A percentile compares a stretch with the other conserved stretches of the same genome.
Evolutionary conservation across 2,329 filamentous ascomycete genomes (phyloP).

Genomic region (Rutstroemia sp.): DNA sequence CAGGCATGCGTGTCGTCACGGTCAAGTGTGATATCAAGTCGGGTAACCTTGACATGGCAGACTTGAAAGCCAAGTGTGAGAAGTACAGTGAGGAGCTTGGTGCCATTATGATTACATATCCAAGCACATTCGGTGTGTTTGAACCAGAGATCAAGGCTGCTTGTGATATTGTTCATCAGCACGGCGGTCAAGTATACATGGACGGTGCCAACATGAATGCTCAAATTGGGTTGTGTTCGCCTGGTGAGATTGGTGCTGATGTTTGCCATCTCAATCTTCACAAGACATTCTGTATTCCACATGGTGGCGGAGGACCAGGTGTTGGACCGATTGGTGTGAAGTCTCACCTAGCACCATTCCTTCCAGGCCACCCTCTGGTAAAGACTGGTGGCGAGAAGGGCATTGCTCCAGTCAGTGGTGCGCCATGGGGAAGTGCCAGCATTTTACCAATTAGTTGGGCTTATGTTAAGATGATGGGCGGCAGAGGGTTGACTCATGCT

Average conservation of each 20-base stretch:
- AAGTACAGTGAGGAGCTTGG: constrained; percentile 79
- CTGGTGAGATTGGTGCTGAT: constrained; percentile 90
- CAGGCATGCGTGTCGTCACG: constrained; percentile 86
- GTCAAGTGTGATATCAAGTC: constrained; percentile 84
- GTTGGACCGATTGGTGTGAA: constrained; percentile 93
- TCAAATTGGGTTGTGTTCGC: constrained; percentile 90
- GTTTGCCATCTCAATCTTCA: constrained; percentile 96
- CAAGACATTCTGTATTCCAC: constrained; percentile 98
- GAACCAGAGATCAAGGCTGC: constrained; percentile 83
- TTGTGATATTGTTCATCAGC: constrained; percentile 75
- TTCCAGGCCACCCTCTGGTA: constrained; percentile 61
- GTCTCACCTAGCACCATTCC: constrained; percentile 65
- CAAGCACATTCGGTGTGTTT: constrained; percentile 90
- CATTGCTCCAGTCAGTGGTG: constrained; percentile 70
- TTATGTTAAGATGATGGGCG: constrained; percentile 91
- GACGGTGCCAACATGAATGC: constrained; percentile 98
- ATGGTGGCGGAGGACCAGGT: constrained; percentile 88
- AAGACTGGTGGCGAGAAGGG: constrained; percentile 47
- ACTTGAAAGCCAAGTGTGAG: constrained; percentile 82
- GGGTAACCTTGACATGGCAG: constrained; percentile 81
- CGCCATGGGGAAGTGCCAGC: constrained; percentile 79
- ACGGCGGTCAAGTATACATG: constrained; percentile 96
- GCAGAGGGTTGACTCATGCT: constrained; percentile 73
- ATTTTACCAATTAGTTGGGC: constrained; percentile 93
- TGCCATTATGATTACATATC: constrained; percentile 96